Evolutionary conservation across 2,329 filamentous ascomycete species (phyloP).

Genomic region (Fusarium setosum): DNA sequence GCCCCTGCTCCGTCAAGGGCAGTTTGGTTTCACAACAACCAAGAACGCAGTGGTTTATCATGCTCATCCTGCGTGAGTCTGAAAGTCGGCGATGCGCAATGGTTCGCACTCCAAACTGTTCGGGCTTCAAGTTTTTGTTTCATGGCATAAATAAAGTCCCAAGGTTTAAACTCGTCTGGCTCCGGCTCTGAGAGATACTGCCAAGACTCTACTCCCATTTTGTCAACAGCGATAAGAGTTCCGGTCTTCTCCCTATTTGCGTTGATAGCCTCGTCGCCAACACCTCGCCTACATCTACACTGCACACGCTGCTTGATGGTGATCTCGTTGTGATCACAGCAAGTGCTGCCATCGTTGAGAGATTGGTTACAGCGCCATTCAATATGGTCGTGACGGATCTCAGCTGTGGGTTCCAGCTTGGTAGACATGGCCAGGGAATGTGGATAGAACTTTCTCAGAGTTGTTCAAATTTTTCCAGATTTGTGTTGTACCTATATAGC

Average conservation of each 20-base stretch:
- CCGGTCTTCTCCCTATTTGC: slow-evolving; percentile 24
- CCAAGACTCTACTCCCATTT: slow-evolving; percentile 22
- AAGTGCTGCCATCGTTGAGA: slow-evolving; percentile 16
- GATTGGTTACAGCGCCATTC: slow-evolving; percentile 30
- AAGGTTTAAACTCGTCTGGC: neutral
- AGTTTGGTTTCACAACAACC: too few relatives aligned
- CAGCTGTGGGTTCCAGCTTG: slow-evolving; percentile 11
- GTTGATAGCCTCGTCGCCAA: slow-evolving; percentile 26
- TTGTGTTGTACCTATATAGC: too few relatives aligned
- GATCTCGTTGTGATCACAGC: slow-evolving; percentile 19
- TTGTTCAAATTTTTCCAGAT: too few relatives aligned
- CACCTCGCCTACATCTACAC: slow-evolving; percentile 25
- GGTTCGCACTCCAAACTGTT: too few relatives aligned
- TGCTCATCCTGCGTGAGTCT: too few relatives aligned
- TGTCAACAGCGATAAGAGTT: slow-evolving; percentile 19
- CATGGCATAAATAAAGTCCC: too few relatives aligned
- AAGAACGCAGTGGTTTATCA: too few relatives aligned
- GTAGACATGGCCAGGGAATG: too few relatives aligned
- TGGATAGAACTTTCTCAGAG: too few relatives aligned
- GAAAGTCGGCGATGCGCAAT: too few relatives aligned
- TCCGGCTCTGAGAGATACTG: slow-evolving; percentile 7
- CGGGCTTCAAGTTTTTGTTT: too few relatives aligned
- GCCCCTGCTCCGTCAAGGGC: too few relatives aligned
- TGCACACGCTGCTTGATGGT: slow-evolving; percentile 21
- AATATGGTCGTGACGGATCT: slow-evolving; percentile 19